Percentiles rank a stretch among this genome's conserved stretches.
Evolutionary conservation across 192 early-diverging fungal genomes (phyloP).

Genomic region (Gorgonomyces haynaldii): DNA sequence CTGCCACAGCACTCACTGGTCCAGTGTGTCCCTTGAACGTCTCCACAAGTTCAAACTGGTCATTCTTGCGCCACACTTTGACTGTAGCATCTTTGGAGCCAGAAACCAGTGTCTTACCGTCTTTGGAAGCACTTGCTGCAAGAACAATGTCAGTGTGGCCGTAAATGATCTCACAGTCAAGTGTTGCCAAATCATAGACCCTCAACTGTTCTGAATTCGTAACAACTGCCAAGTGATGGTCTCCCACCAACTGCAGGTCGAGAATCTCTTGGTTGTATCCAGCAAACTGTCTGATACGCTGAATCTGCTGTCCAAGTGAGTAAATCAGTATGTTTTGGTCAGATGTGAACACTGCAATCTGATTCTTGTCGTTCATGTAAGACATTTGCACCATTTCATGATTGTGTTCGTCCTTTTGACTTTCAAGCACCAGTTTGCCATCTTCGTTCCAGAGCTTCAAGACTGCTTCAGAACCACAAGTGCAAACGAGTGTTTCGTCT

Average conservation of each 20-base stretch:
- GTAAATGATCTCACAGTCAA: constrained; percentile 75
- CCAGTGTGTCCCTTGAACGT: constrained; percentile 82
- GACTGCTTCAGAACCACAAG: constrained; percentile 31
- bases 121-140: constrained; percentile 55
- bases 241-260: constrained; percentile 72
- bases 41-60: constrained; percentile 51
- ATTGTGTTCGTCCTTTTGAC: constrained; percentile 54
- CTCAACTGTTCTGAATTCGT: constrained; percentile 89
- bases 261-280: constrained; percentile 97
- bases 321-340: constrained; percentile 90
- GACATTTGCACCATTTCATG: constrained; percentile 66
- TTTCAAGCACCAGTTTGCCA: constrained; percentile 56
- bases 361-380: constrained; percentile 35
- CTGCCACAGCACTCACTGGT: constrained; percentile 76
- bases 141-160: constrained; percentile 86
- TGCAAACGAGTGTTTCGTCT: constrained; percentile 1
- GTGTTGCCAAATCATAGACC: constrained; percentile 66
- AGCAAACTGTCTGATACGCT: constrained; percentile 66
- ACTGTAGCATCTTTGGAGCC: constrained; percentile 90
- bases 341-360: constrained; percentile 65
- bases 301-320: constrained; percentile 22
- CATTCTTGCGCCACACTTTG: constrained; percentile 53
- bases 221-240: constrained; percentile 71
- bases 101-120: constrained; percentile 62
- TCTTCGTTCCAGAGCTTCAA: constrained; percentile 80